Evolutionary conservation across 768 basidiomycete species (phyloP), one percentile per base, ranked within the genome.

Genomic region (Suillus occidentalis): DNA sequence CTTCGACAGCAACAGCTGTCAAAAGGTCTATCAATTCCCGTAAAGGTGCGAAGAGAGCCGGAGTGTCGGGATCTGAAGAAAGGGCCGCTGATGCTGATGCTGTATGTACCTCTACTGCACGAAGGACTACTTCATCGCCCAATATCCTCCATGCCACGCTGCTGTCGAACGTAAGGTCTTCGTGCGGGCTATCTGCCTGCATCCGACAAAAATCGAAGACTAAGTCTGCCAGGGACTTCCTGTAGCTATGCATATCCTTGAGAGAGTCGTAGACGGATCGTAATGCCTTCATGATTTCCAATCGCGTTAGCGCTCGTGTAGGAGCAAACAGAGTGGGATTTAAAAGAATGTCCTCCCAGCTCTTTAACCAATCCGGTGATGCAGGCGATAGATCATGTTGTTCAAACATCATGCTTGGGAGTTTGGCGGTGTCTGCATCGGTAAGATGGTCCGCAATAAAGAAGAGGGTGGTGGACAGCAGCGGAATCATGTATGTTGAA

Each of bases 371-470:
- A 6, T 86, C 83, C 0, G 88, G 85, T 1, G 88, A 87, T 13
- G 89, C 89, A 1, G 91, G 91, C 3, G 86, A 87, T 39, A 92
- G 80, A 57, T 86, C 84, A 67, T 89, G 86, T 63, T 89, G 85
- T 53, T 87, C 85, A 43, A 82, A 78, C 87, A 94, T 89, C 61
- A 85, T 76, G 13, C 71, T 71, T 9, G 91, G 85, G 3, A 92
- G 80, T 60, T 82, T 82, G 0, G 86, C 84, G 0, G 89, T 89
- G 71, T 92, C 89, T 18, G 73, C 70, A 67, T 94, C 92, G 3
- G 87, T 82, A 31, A 94, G 79, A 71, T 92, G 86, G n/a, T 85
- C 83, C 28, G 89, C 83, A 61, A 92, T 82, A 47, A 82, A 82
- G 56, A 92, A 81, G 25, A 92, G 82, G 37, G 86, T 88, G 25